phyloP scores from a whole-genome alignment of 2,329 filamentous ascomycete genomes.

The Penicillium sp. region DNA sequence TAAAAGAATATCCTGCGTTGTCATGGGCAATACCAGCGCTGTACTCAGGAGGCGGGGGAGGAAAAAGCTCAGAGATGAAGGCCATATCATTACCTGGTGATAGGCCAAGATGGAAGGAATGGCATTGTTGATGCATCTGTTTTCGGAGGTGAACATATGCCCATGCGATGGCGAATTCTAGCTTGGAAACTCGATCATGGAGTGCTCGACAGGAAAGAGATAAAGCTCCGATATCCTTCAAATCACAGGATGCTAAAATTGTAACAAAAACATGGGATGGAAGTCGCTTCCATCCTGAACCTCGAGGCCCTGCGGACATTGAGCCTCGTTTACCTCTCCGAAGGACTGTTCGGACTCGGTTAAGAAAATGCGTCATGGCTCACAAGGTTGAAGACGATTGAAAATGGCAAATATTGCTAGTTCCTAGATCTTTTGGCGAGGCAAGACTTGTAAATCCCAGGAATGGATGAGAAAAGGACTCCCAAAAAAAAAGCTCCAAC shows the following conservation, averaged over 20 bases:
- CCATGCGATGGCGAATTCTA: conserved; percentile 24
- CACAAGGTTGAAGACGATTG: background rate
- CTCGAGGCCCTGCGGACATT: conserved; percentile 1
- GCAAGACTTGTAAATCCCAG: background rate
- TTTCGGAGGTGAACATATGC: conserved; percentile 23
- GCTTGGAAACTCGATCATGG: conserved; percentile 17
- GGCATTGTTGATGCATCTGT: background rate
- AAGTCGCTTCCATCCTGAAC: conserved; percentile 23
- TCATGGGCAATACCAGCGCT: conserved; percentile 14
- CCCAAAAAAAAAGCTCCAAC: background rate
- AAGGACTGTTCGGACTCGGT: conserved; percentile 18
- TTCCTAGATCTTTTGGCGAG: too few relatives aligned
- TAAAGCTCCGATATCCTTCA: conserved; percentile 23
- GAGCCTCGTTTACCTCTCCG: conserved; percentile 10
- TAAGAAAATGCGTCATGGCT: conserved; percentile 16
- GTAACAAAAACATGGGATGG: conserved; percentile 20
- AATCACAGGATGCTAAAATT: conserved; percentile 20
- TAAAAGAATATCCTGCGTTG: conserved; percentile 28
- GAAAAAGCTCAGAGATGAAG: conserved; percentile 29
- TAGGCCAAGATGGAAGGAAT: background rate
- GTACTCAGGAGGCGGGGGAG: conserved; percentile 29
- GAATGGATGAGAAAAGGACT: background rate
- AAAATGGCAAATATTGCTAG: background rate
- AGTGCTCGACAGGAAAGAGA: conserved; percentile 23
- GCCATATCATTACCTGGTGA: conserved; percentile 27